Base-by-base conservation (phyloP, 2,329 filamentous ascomycete species). In the Aspergillus neoniger region DNA sequence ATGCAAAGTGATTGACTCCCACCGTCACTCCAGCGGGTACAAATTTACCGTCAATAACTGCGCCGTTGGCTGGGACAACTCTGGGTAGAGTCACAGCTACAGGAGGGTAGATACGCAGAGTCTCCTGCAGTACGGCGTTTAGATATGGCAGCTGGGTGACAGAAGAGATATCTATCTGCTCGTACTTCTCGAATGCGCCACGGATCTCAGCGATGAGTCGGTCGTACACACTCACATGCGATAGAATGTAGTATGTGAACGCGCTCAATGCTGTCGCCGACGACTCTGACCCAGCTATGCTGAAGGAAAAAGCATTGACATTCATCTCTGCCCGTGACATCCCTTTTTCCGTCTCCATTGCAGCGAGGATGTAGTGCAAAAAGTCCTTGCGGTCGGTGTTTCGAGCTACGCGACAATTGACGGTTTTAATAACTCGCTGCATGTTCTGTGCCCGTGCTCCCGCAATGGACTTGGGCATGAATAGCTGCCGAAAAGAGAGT, bases 41-140 rank as follows among this genome's bases (percentile, higher is more conserved):
- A 10, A 44, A 44, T 5, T 44, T 5, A 6, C 19, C 19, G 6
- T 44, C 19, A 14, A 44, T 44, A 19, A 19, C 21, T 19, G 41
- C 19, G 9, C 41, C 41, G 19, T 44, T 44, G n/a, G 67, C 58
- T 1, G 71, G 72, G 2, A 71, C 69, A 28, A 72, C 41, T 9
- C 72, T 69, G 1, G 73, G 72, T 47, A 74, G 64, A 36, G 70
- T 70, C n/a, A 69, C 68, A 1, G 72, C 66, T 30, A 70, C 65
- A 4, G 70, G 70, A 17, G 70, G 69, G 23, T 72, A 72, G 39
- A 72, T 62, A 12, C 72, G 65, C 23, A 74, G 62, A 15, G 60
- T 62, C 38, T 74, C 71, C 1, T 62, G 60, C 10, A 73, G 44
- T 12, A 70, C 69, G 6, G 70, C 71, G 19, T 68, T 70, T 7